phyloP scores from a whole-genome alignment of 306 rosid genomes.

The Vachellia collinsii region DNA sequence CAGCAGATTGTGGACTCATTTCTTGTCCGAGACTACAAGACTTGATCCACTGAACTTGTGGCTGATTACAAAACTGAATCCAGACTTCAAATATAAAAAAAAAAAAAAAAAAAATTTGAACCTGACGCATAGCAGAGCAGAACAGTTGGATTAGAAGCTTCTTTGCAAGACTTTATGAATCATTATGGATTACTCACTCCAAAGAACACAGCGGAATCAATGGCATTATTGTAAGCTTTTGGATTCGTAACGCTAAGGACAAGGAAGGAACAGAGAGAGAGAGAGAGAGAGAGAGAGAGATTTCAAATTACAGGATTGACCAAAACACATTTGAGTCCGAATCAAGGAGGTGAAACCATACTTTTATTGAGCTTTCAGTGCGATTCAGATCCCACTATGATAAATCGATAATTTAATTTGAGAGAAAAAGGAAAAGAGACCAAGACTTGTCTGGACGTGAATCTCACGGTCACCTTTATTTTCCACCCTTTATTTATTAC shows the following conservation, averaged over 20 bases:
- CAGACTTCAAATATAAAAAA: neutral
- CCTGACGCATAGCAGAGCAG: neutral
- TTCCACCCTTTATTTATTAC: neutral
- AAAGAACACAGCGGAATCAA: conserved; percentile 10
- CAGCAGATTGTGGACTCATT: neutral
- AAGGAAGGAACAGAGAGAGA: conserved; percentile 7
- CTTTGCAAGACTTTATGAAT: conserved; percentile 20
- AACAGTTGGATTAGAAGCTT: conserved; percentile 42
- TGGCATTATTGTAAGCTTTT: conserved; percentile 50
- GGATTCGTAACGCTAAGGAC: conserved; percentile 34
- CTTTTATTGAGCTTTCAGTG: neutral
- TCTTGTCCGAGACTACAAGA: conserved; percentile 38
- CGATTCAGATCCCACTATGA: neutral
- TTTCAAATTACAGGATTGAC: conserved; percentile 46
- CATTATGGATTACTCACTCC: conserved; percentile 29
- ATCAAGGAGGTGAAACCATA: conserved; percentile 33
- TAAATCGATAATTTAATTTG: conserved; percentile 16
- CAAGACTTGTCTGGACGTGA: neutral
- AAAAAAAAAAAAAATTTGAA: neutral
- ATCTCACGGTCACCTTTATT: neutral
- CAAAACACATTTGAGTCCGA: conserved; percentile 36
- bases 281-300: neutral
- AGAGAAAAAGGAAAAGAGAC: neutral
- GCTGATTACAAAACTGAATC: conserved; percentile 36
- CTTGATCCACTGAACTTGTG: conserved; percentile 35